These are phyloP conservation scores for Salix caprea DNA, from an alignment of 345 rosid species.

Conservation along the genomic window DNA sequence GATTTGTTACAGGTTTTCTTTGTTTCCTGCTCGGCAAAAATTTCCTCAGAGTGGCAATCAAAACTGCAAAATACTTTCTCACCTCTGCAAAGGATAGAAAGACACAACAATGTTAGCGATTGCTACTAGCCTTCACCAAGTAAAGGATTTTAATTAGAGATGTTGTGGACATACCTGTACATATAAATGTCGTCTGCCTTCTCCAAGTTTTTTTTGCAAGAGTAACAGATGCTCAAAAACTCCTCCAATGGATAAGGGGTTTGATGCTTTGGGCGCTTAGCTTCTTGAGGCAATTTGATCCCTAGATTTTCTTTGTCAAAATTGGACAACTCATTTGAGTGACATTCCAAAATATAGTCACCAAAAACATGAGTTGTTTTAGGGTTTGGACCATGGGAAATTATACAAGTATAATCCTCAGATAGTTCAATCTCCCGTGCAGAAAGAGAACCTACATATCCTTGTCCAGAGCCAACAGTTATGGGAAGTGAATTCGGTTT, in stretches of 20 bases:
- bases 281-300: slow-evolving; percentile 7
- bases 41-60: slow-evolving; percentile 60
- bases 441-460: slow-evolving; percentile 31
- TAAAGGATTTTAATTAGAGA: not conserved
- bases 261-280: slow-evolving; percentile 5
- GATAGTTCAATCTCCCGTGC: slow-evolving; percentile 77
- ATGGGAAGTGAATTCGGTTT: slow-evolving; percentile 19
- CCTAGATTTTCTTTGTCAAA: slow-evolving; percentile 16
- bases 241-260: slow-evolving; percentile 25
- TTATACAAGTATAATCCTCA: slow-evolving; percentile 90
- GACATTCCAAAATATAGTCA: slow-evolving; percentile 66
- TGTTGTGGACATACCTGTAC: slow-evolving; percentile 50
- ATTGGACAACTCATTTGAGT: slow-evolving; percentile 29
- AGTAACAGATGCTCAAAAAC: slow-evolving; percentile 64
- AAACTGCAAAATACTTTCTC: slow-evolving; percentile 78
- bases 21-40: slow-evolving; percentile 47
- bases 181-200: slow-evolving; percentile 65
- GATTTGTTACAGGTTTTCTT: slow-evolving; percentile 26
- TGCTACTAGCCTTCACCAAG: too few relatives aligned
- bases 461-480: slow-evolving; percentile 23
- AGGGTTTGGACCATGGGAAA: slow-evolving; percentile 71
- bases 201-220: slow-evolving; percentile 61
- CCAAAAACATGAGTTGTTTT: slow-evolving; percentile 78
- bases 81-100: slow-evolving; percentile 46
- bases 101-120: too few relatives aligned